Evolutionary conservation across 1,284 basidiomycete genomes (phyloP).

Genomic region (Afroboletus lepidellus): DNA sequence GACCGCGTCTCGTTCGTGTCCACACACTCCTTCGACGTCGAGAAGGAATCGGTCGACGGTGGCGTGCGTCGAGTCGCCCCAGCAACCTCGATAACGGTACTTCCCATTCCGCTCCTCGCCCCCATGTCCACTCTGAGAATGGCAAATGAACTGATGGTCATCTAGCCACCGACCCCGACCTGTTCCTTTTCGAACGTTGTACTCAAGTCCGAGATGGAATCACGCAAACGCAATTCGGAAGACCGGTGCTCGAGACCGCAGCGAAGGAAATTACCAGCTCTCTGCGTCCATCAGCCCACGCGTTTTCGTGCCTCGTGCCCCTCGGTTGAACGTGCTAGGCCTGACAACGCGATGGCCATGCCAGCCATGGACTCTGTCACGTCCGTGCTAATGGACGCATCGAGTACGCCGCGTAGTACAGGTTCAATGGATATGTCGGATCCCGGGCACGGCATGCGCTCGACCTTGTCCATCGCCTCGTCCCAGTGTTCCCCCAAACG

Average conservation of each 20-base stretch:
- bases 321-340: constrained; percentile 5
- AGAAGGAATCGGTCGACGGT: constrained; percentile 25
- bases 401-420: constrained; percentile 22
- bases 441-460: constrained; percentile 13
- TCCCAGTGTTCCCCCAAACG: constrained; percentile 29
- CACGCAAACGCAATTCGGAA: constrained; percentile 12
- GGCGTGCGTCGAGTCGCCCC: constrained; percentile 29
- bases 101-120: constrained; percentile 21
- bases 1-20: constrained; percentile 5
- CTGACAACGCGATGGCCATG: constrained; percentile 4
- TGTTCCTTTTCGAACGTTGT: constrained; percentile 18
- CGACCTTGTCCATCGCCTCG: constrained; percentile 23
- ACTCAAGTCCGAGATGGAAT: constrained; percentile 6
- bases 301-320: constrained; percentile 18
- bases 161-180: constrained; percentile 23
- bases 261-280: constrained; percentile 19
- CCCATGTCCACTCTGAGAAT: constrained; percentile 13
- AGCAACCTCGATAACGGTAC: constrained; percentile 36
- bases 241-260: constrained; percentile 14
- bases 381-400: constrained; percentile 25
- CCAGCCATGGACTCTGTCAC: constrained; percentile 19
- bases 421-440: constrained; percentile 20
- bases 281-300: constrained; percentile 17
- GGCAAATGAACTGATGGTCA: constrained; percentile 20
- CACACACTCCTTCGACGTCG: constrained; percentile 13